phyloP scores from a whole-genome alignment of 2,329 filamentous ascomycete species.

The Hypoxylon sp. region DNA sequence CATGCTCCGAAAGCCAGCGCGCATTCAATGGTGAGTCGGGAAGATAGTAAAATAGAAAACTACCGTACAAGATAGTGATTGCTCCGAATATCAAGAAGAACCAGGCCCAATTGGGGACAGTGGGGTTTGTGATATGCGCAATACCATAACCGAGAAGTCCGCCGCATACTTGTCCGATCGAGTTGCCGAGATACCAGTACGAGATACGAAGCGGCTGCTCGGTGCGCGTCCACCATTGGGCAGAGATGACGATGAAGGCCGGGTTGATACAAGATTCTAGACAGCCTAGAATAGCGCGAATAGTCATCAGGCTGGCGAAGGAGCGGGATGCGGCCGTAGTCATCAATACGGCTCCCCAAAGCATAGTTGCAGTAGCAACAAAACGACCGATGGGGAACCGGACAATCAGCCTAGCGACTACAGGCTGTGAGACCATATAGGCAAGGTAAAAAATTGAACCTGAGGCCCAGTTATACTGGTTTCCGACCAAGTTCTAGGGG shows the following conservation, averaged over 20 bases:
- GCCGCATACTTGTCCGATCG: constrained; percentile 74
- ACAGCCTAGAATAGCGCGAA: constrained; percentile 70
- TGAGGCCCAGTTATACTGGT: constrained; percentile 41
- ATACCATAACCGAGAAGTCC: constrained; percentile 71
- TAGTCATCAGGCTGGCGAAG: constrained; percentile 68
- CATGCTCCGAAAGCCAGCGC: constrained; percentile 70
- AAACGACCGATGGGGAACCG: constrained; percentile 65
- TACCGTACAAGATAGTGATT: constrained; percentile 68
- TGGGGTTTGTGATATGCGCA: constrained; percentile 65
- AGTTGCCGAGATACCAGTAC: constrained; percentile 71
- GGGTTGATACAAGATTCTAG: constrained; percentile 72
- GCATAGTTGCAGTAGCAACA: constrained; percentile 60
- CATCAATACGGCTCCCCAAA: constrained; percentile 66
- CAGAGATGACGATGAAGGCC: constrained; percentile 58
- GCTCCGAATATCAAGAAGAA: constrained; percentile 72
- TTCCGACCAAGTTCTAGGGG: constrained; percentile 35
- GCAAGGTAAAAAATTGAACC: constrained; percentile 68
- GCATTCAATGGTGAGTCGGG: constrained; percentile 74
- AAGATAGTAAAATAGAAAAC: constrained; percentile 70
- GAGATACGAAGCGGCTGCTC: constrained; percentile 69
- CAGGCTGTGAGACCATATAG: constrained; percentile 63
- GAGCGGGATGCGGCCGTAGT: constrained; percentile 67
- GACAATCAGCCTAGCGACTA: constrained; percentile 63
- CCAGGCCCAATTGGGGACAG: constrained; percentile 35
- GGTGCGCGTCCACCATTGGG: constrained; percentile 58